These are phyloP conservation scores for Heliocybe sulcata DNA, from an alignment of 1,284 basidiomycete genomes.

Conservation along the genomic window DNA sequence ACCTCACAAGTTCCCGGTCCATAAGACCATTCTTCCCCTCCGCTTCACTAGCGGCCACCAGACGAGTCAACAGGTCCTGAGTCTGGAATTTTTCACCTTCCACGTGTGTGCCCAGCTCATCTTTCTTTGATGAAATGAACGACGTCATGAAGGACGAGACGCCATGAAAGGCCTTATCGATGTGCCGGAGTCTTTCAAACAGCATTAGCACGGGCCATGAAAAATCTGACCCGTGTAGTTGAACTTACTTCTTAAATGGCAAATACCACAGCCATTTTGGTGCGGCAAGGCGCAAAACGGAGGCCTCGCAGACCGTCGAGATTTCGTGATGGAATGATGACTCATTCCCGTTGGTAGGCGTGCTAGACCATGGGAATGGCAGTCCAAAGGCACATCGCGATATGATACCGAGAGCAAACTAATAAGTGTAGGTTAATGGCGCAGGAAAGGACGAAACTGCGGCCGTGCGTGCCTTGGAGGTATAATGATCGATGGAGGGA, in stretches of 20 bases:
- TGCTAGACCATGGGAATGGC: background rate
- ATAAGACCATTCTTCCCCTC: constrained; percentile 8
- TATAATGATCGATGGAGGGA: background rate
- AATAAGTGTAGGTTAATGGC: background rate
- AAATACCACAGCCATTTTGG: background rate
- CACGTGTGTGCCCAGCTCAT: constrained; percentile 5
- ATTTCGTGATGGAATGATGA: background rate
- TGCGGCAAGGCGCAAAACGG: background rate
- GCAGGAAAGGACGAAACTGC: background rate
- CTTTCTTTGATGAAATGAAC: background rate
- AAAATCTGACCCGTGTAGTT: background rate
- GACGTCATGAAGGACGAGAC: constrained; percentile 3
- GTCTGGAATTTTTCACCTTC: background rate
- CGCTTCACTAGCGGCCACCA: constrained; percentile 8
- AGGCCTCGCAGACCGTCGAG: background rate
- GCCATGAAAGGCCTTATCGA: background rate
- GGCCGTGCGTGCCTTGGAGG: background rate
- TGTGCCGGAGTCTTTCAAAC: background rate
- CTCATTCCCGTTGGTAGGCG: background rate
- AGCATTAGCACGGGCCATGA: background rate
- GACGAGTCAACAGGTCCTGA: constrained; percentile 8
- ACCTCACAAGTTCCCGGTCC: constrained; percentile 10
- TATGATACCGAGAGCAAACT: background rate
- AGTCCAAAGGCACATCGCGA: background rate
- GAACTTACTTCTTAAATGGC: background rate